phyloP scores from a whole-genome alignment of 2,329 filamentous ascomycete genomes.

The Colletotrichum chlorophyti region DNA sequence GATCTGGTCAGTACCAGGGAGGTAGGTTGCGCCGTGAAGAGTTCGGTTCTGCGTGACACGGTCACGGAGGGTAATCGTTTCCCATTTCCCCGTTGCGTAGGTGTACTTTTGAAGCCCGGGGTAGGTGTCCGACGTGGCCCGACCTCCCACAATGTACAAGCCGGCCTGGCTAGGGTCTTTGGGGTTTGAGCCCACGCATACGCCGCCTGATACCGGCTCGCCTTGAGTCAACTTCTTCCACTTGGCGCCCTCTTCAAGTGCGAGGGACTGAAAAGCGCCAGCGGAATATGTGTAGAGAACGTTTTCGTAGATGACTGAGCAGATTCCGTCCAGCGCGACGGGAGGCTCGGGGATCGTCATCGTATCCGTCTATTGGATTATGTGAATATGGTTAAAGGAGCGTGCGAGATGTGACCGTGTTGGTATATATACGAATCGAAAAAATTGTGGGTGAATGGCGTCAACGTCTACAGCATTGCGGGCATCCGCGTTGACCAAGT shows the following conservation, averaged over 20 bases:
- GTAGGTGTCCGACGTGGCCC: slow-evolving; percentile 60
- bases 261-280: slow-evolving; percentile 76
- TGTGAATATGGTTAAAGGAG: not conserved
- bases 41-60: slow-evolving; percentile 71
- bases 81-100: slow-evolving; percentile 61
- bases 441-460: not conserved
- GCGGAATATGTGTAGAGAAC: slow-evolving; percentile 85
- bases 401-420: not conserved
- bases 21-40: slow-evolving; percentile 78
- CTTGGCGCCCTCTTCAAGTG: slow-evolving; percentile 70
- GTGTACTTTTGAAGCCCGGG: slow-evolving; percentile 76
- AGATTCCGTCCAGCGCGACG: slow-evolving; percentile 76
- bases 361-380: slow-evolving; percentile 16
- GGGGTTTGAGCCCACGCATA: slow-evolving; percentile 76
- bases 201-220: slow-evolving; percentile 74
- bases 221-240: slow-evolving; percentile 75
- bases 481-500: not conserved
- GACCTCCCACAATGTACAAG: slow-evolving; percentile 84
- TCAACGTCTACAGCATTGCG: slow-evolving; percentile 22
- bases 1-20: slow-evolving; percentile 74
- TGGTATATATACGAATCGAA: not conserved
- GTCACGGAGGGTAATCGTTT: slow-evolving; percentile 49
- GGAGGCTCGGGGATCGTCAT: slow-evolving; percentile 79
- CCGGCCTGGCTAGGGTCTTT: slow-evolving; percentile 64
- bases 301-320: slow-evolving; percentile 81